Evolutionary conservation across 2,329 filamentous ascomycete species (phyloP), one percentile per base, ranked within the genome.

Genomic region (Claviceps capensis): DNA sequence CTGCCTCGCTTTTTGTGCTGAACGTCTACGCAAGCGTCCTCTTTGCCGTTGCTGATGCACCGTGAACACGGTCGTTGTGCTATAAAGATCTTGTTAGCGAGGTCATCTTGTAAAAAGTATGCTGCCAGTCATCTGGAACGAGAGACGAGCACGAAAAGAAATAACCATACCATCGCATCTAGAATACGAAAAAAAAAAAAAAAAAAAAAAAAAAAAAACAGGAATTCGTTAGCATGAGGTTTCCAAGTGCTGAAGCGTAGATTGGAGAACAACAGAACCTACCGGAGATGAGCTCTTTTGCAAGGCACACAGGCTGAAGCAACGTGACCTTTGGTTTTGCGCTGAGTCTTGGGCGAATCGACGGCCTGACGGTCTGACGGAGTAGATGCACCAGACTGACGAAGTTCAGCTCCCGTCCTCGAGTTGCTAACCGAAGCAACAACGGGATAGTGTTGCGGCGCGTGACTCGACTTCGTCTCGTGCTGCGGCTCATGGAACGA

Each of bases 291-390:
- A 40, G 87, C 87, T 66, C 81, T 82, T 65, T 91, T 91, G 71
- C 87, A 93, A 54, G 88, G 88, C 58, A 91, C 83, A 64, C 87
- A 93, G 26, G 87, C 87, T 38, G 86, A 90, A 49, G 86, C 85
- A 50, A 91, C 87, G 70, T 93, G 87, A 14, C 85, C 85, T 63
- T 88, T 88, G 5, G 83, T 82, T 65, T 84, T 85, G 58, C 81
- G 73, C 56, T 82, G 79, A 6, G 78, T 72, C 59, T 81, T 83
- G 2, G 79, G 77, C 41, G 79, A 81, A 11, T 71, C 68, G 56
- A 74, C 76, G 3, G 72, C 65, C 38, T 71, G 67, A 23, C 64
- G 65, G 40, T 80, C 76, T n/a, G 68, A 62, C 8, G 66, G 62
- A 53, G 66, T 61, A 14, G 69, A 64, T 23, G 67, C 67, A 37